These are phyloP conservation scores for Raphidocelis subcapitata DNA, from an alignment of 139 green algal species.

Conservation along the genomic window DNA sequence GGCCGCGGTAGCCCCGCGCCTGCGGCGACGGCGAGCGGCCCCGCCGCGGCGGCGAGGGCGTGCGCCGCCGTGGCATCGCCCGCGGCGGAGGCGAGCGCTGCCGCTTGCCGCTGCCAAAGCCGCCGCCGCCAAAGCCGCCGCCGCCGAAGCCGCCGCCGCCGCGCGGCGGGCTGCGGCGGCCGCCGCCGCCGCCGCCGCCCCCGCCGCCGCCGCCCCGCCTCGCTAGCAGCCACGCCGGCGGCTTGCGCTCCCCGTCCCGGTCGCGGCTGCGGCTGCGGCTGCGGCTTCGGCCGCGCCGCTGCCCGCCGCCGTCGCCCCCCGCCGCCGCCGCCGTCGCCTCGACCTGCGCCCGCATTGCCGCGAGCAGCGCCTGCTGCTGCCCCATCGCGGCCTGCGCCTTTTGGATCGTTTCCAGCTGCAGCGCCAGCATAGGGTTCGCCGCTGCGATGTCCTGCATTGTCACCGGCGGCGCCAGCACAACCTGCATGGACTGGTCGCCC, in stretches of 20 bases:
- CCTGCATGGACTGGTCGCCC: slow-evolving; percentile 16
- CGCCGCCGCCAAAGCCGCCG: too few relatives aligned
- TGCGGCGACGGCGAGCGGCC: too few relatives aligned
- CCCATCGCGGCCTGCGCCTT: slow-evolving; percentile 47
- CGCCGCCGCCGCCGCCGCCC: not conserved
- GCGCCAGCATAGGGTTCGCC: slow-evolving; percentile 48
- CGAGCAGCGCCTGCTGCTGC: slow-evolving; percentile 48
- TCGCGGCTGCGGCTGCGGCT: not conserved
- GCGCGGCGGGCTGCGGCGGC: too few relatives aligned
- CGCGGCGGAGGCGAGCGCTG: too few relatives aligned
- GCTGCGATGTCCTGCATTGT: slow-evolving; percentile 12
- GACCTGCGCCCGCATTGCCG: slow-evolving; percentile 14
- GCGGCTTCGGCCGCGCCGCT: not conserved
- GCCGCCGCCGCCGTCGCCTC: not conserved
- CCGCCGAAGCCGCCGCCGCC: too few relatives aligned
- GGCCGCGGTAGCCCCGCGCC: too few relatives aligned
- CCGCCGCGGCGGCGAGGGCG: too few relatives aligned
- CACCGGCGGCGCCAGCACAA: slow-evolving; percentile 16
- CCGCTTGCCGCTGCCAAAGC: too few relatives aligned
- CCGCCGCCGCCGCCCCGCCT: not conserved
- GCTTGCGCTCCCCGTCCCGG: not conserved
- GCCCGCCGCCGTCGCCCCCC: not conserved
- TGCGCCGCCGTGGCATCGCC: too few relatives aligned
- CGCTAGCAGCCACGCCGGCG: too few relatives aligned
- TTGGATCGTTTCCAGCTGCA: slow-evolving; percentile 64